Evolutionary conservation across 2,329 filamentous ascomycete species (phyloP), one percentile per base, ranked within the genome.

Genomic region (Ophiostoma australiae): DNA sequence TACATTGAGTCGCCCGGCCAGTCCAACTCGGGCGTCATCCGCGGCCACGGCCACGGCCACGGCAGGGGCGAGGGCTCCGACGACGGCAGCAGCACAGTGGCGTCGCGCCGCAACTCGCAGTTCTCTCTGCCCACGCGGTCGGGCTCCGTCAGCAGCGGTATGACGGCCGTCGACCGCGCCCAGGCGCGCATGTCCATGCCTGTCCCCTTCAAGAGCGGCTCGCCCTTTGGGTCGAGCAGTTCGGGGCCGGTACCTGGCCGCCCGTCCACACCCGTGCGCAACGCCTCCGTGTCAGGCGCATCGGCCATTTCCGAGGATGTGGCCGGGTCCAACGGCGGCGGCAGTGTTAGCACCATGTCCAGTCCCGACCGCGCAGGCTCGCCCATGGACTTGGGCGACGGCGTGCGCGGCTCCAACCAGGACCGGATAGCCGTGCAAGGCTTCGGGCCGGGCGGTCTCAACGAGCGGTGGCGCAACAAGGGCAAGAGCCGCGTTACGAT

Each of bases 161-260:
- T 72, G 35, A 55, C 70, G 72, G 78, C 84, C 72, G 71, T 81
- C 58, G 90, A 92, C 77, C 88, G 87, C 75, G 82, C 84, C 68
- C 83, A 88, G 65, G 83, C 87, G 72, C 89, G 92, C 73, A 93
- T 94, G 90, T 94, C 92, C 1, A 91, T 94, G 89, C 92, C 91
- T 17, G 85, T 86, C 27, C 83, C 86, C 75, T 80, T 86, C 78
- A 80, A 84, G 76, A 77, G 41, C 4, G 61, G 79, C 69, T 74
- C 82, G 71, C 80, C 79, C 5, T 81, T 83, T 65, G 81, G 79
- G 1, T 83, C 83, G 0, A 81, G 77, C 73, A 82, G 84, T 0
- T 81, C 77, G 70, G 82, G 77, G 69, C 82, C 85, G 4, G 83
- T 82, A 0, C 83, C 85, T 1, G 80, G 78, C 0, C 79, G 85